Percentiles rank a stretch among this genome's conserved stretches.
These are phyloP conservation scores for barrel medic (Medicago truncatula) DNA, from an alignment of 306 rosid species.

Conservation along the genomic window DNA sequence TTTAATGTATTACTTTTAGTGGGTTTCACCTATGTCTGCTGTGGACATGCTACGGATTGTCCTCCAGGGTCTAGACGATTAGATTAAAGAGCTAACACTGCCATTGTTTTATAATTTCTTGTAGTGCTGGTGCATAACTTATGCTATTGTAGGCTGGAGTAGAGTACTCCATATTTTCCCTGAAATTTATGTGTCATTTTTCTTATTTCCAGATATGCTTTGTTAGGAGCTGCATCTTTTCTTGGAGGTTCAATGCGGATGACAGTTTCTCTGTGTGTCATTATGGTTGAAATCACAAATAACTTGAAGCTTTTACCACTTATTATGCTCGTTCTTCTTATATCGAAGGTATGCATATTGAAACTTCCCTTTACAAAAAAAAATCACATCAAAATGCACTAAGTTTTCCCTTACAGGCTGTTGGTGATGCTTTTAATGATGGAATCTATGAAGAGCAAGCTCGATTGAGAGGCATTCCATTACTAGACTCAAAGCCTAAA, in stretches of 20 bases:
- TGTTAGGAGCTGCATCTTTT: constrained; percentile 98
- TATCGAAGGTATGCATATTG: constrained; percentile 76
- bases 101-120: not conserved
- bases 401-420: constrained; percentile 68
- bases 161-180: constrained; percentile 25
- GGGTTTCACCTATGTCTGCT: not conserved
- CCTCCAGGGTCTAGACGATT: not conserved
- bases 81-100: not conserved
- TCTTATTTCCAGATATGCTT: constrained; percentile 78
- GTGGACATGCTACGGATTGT: not conserved
- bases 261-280: constrained; percentile 94
- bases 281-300: constrained; percentile 98
- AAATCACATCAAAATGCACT: constrained; percentile 29
- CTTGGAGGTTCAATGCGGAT: constrained; percentile 99
- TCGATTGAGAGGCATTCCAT: constrained; percentile 81
- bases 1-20: constrained; percentile 4
- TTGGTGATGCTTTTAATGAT: constrained; percentile 74
- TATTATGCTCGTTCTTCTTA: constrained; percentile 97
- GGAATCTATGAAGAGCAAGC: constrained; percentile 95
- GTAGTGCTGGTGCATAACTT: constrained; percentile 1
- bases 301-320: constrained; percentile 85
- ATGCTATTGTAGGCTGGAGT: constrained; percentile 13
- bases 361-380: constrained; percentile 27
- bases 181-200: constrained; percentile 47
- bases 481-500: constrained; percentile 92